phyloP scores from a whole-genome alignment of 2,329 filamentous ascomycete genomes.

The Plectosphaerella sp. region DNA sequence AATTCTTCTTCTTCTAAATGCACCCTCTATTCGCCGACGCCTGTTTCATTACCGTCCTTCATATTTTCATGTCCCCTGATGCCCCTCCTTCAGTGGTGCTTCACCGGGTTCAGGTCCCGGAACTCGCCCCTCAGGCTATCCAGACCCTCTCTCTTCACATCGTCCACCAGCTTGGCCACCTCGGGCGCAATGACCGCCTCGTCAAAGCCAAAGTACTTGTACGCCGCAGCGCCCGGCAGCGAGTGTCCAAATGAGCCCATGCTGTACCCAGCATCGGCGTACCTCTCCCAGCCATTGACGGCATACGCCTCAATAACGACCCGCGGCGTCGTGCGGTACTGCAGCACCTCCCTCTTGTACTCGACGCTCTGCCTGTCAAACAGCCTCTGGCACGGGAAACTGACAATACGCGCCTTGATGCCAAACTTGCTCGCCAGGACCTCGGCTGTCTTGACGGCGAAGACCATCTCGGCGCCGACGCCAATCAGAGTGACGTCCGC shows the following conservation, averaged over 20 bases:
- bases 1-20: too few species aligned
- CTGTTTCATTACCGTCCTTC: too few species aligned
- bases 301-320: slow-evolving; percentile 58
- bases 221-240: slow-evolving; percentile 47
- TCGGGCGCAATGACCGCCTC: slow-evolving; percentile 30
- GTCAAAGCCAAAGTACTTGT: slow-evolving; percentile 53
- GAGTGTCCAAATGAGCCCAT: slow-evolving; percentile 52
- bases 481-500: slow-evolving; percentile 39
- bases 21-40: too few species aligned
- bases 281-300: slow-evolving; percentile 54
- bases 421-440: slow-evolving; percentile 32
- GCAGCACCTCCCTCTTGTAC: slow-evolving; percentile 40
- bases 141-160: slow-evolving; percentile 16
- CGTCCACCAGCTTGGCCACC: slow-evolving; percentile 24
- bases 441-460: slow-evolving; percentile 22
- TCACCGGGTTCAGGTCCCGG: slow-evolving; percentile 15
- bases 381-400: slow-evolving; percentile 37
- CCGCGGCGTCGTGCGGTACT: slow-evolving; percentile 34
- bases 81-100: slow-evolving; percentile 4
- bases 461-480: slow-evolving; percentile 27
- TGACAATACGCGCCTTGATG: slow-evolving; percentile 32
- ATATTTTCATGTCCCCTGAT: too few species aligned
- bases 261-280: slow-evolving; percentile 49
- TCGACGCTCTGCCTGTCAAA: slow-evolving; percentile 34
- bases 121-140: slow-evolving; percentile 18